phyloP scores from a whole-genome alignment of 371 early-diverging fungal species.

The Mucor circinelloides region DNA sequence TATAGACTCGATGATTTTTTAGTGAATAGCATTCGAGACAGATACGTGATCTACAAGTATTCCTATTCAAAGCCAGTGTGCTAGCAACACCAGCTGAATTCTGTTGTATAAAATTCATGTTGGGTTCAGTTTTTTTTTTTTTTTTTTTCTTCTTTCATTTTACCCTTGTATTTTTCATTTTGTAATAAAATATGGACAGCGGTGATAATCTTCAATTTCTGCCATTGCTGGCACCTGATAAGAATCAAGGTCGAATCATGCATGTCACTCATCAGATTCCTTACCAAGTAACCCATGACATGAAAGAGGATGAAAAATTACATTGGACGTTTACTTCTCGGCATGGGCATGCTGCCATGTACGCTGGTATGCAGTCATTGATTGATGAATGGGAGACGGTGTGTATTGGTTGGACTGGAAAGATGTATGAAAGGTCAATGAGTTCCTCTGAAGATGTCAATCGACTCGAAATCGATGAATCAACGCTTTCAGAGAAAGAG shows the following conservation, averaged over 20 bases:
- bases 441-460: slow-evolving; percentile 18
- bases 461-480: slow-evolving; percentile 33
- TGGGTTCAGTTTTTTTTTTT: background rate
- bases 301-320: slow-evolving; percentile 19
- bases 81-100: too few species aligned
- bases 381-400: slow-evolving; percentile 51
- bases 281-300: slow-evolving; percentile 21
- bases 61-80: slow-evolving; percentile 5
- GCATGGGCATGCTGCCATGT: slow-evolving; percentile 78
- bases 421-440: slow-evolving; percentile 31
- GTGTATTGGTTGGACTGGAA: slow-evolving; percentile 74
- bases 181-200: background rate
- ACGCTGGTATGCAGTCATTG: slow-evolving; percentile 69
- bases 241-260: slow-evolving; percentile 30
- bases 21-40: slow-evolving; percentile 28
- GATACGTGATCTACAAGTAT: slow-evolving; percentile 37
- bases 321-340: slow-evolving; percentile 51
- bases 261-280: slow-evolving; percentile 36
- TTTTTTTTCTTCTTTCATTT: background rate
- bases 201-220: slow-evolving; percentile 3
- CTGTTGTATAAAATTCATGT: background rate
- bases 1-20: slow-evolving; percentile 33
- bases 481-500: slow-evolving; percentile 33
- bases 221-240: slow-evolving; percentile 19
- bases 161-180: background rate